Base-by-base conservation (phyloP, 2,329 filamentous ascomycete species). In the Diaporthe eres region DNA sequence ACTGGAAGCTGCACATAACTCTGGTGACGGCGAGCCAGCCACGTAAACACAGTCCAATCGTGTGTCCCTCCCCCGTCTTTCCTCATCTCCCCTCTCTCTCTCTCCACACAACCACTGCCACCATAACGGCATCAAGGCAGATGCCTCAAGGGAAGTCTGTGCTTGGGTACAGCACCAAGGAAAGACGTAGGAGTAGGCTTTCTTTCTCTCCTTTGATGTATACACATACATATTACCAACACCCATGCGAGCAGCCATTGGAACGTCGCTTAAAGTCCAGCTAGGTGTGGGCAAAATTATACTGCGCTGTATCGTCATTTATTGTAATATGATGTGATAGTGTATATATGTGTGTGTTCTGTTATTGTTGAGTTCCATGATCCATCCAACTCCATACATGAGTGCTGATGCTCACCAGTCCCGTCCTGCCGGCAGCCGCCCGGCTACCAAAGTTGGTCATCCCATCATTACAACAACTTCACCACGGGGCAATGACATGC, bases 321-420 rank as follows among this genome's bases (percentile, higher is more conserved):
- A 47, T 31, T 65, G 13, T 47, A 65, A 31, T 31, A 42, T 58
- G 4, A 42, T 42, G 9, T 42, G n/a, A 19, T 39, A 39, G 12
- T 25, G 9, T n/a, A 28, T 31, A 8, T 55, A 6, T 61, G 58
- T 25, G 22, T 61, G 12, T 63, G 15, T 65, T 44, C 60, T 65
- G 39, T 65, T 47, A 65, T 47, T 28, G 10, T 47, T 22, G n/a
- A 65, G 4, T 42, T 19, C 39, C 39, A 47, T 65, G 60, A 47
- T 47, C 25, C 60, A 44, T 34, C 42, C 61, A 31, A 49, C 61
- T 67, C 28, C 42, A 63, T 63, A 25, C 60, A 44, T 31, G 31
- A 61, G 19, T 61, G 22, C 39, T 61, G n/a, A 39, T 61, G 22
- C 19, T 25, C 34, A 7, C n/a, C n/a, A n/a, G 5, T 34, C 4